Conservation (phyloP, 1,139 yeast genomes). For the Kurtzmaniella natalensis region DNA sequence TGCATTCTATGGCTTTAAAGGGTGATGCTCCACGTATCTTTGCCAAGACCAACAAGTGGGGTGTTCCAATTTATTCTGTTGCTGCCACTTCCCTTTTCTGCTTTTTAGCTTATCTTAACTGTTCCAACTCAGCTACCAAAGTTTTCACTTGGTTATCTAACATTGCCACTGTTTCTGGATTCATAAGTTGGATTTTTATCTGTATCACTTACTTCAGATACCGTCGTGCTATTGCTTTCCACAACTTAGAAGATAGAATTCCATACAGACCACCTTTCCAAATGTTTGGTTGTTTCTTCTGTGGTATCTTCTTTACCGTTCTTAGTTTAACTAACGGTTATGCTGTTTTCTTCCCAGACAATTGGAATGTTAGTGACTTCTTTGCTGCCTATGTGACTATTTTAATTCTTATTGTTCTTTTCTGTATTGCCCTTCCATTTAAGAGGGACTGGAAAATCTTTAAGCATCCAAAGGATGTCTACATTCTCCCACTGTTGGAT, state of each 20-base stretch:
- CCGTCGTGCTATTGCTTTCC: slow-evolving; percentile 36
- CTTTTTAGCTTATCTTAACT: slow-evolving; percentile 35
- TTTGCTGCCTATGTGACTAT: slow-evolving; percentile 52
- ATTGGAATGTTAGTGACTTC: slow-evolving; percentile 40
- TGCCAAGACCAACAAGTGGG: slow-evolving; percentile 51
- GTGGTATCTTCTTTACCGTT: slow-evolving; percentile 35
- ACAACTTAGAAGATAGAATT: slow-evolving; percentile 31
- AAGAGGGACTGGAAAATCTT: slow-evolving; percentile 2
- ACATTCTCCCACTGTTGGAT: background rate
- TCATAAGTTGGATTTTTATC: slow-evolving; percentile 38
- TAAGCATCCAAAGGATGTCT: slow-evolving; percentile 1
- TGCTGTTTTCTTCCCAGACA: slow-evolving; percentile 44
- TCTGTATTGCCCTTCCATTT: slow-evolving; percentile 1
- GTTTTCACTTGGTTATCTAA: slow-evolving; percentile 39
- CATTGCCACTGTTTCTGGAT: slow-evolving; percentile 42
- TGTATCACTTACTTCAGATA: slow-evolving; percentile 36
- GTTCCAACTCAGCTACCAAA: slow-evolving; percentile 27
- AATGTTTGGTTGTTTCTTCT: slow-evolving; percentile 41
- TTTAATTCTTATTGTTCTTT: slow-evolving; percentile 14
- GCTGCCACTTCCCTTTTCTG: slow-evolving; percentile 34
- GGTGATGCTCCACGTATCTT: slow-evolving; percentile 61
- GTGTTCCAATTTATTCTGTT: slow-evolving; percentile 52
- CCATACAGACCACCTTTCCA: slow-evolving; percentile 41
- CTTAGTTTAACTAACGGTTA: slow-evolving; percentile 49
- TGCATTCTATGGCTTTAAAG: slow-evolving; percentile 54